These are phyloP conservation scores for Boletus eberwhitei DNA, from an alignment of 768 basidiomycete species.

Conservation along the genomic window DNA sequence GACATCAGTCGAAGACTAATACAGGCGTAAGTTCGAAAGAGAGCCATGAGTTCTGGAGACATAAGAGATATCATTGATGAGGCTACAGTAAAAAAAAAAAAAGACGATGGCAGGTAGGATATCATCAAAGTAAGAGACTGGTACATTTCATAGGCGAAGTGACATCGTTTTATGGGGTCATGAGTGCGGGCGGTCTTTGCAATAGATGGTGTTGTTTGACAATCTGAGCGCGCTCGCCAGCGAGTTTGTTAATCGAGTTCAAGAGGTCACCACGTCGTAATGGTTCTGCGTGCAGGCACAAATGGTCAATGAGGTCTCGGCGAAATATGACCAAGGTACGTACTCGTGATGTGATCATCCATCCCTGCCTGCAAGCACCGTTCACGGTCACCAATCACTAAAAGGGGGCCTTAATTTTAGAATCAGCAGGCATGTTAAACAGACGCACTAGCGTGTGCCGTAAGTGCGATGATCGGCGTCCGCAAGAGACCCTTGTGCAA, in stretches of 20 bases:
- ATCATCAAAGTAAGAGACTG: conserved; percentile 8
- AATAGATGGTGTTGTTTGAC: conserved; percentile 31
- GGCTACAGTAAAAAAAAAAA: conserved; percentile 11
- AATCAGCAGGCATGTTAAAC: neutral
- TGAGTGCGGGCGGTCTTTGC: conserved; percentile 32
- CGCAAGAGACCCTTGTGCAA: conserved; percentile 61
- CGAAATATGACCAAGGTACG: conserved; percentile 24
- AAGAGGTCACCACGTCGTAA: conserved; percentile 74
- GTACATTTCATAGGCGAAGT: neutral
- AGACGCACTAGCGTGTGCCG: conserved; percentile 90
- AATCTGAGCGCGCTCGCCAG: conserved; percentile 53
- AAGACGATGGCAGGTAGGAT: conserved; percentile 6
- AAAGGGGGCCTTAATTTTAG: conserved; percentile 8
- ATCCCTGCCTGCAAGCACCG: conserved; percentile 74
- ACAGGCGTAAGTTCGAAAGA: conserved; percentile 5
- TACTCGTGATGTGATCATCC: conserved; percentile 84
- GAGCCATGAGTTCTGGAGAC: neutral
- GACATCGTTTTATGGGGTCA: conserved; percentile 18
- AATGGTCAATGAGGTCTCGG: neutral
- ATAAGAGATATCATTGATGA: conserved; percentile 5
- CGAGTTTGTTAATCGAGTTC: conserved; percentile 80
- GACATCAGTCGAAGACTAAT: conserved; percentile 1
- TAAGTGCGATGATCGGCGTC: conserved; percentile 93
- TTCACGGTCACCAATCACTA: conserved; percentile 88
- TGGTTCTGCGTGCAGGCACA: conserved; percentile 51